Conservation (phyloP, 495 filamentous ascomycete genomes). For the Penicillium goetzii region DNA sequence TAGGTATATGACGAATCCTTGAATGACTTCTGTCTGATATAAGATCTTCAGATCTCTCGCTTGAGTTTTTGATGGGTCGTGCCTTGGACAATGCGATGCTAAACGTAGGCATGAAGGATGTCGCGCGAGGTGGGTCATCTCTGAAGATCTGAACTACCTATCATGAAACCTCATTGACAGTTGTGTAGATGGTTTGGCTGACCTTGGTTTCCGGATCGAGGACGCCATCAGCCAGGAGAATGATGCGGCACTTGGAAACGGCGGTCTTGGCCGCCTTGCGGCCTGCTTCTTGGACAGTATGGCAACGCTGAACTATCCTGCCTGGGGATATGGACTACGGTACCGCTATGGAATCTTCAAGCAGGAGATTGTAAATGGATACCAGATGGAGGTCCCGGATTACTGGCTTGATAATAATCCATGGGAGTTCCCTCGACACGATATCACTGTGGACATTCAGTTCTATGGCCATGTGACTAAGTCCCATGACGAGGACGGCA, state of each 20-base stretch:
- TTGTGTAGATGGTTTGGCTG: constrained; percentile 69
- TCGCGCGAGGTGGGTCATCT: constrained; percentile 65
- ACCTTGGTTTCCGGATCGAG: constrained; percentile 95
- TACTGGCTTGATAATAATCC: constrained; percentile 99
- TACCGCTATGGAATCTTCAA: constrained; percentile 99
- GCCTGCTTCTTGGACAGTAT: constrained; percentile 97
- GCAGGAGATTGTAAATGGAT: constrained; percentile 97
- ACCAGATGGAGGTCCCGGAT: constrained; percentile 96
- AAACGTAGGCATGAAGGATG: constrained; percentile 85
- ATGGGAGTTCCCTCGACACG: constrained; percentile 96
- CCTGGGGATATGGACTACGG: constrained; percentile 94
- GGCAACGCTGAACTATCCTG: constrained; percentile 90
- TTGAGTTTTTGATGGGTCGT: constrained; percentile 97
- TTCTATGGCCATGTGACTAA: constrained; percentile 88
- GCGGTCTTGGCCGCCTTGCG: constrained; percentile 90
- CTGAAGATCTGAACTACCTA: neutral
- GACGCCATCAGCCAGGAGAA: constrained; percentile 95
- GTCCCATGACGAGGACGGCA: constrained; percentile 74
- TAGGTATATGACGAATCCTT: constrained; percentile 32
- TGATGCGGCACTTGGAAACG: constrained; percentile 95
- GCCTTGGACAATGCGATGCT: constrained; percentile 98
- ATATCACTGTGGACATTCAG: constrained; percentile 93
- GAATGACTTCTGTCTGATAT: constrained; percentile 1
- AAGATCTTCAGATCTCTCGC: constrained; percentile 67
- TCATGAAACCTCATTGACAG: neutral